A percentile compares a stretch with the other conserved stretches of the same genome.
phyloP scores from a whole-genome alignment of 495 filamentous ascomycete genomes.

The Trichoderma gamsii region DNA sequence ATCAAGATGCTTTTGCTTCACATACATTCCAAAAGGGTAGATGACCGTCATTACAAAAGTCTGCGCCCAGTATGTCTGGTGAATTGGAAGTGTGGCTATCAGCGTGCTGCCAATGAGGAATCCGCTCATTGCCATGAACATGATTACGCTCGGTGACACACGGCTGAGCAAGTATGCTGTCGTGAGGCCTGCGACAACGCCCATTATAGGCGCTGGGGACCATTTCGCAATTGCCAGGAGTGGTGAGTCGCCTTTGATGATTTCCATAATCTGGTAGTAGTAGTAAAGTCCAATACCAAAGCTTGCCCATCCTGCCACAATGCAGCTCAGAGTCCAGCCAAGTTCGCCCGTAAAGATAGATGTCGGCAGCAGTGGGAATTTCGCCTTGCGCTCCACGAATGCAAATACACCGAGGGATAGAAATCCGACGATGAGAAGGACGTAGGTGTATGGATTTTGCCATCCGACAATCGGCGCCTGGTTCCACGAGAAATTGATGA shows the following conservation, averaged over 20 bases:
- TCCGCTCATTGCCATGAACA: slow-evolving; percentile 43
- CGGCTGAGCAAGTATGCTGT: slow-evolving; percentile 42
- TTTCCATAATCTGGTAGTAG: slow-evolving; percentile 46
- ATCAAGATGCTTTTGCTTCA: background rate
- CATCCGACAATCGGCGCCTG: slow-evolving; percentile 56
- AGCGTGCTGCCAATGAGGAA: slow-evolving; percentile 43
- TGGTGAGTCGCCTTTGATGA: slow-evolving; percentile 37
- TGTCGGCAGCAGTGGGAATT: slow-evolving; percentile 50
- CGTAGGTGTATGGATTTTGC: slow-evolving; percentile 46
- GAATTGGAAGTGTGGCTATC: slow-evolving; percentile 41
- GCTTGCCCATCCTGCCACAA: slow-evolving; percentile 53
- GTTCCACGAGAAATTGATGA: slow-evolving; percentile 58
- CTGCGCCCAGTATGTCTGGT: slow-evolving; percentile 41
- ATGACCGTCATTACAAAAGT: slow-evolving; percentile 43
- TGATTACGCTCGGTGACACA: slow-evolving; percentile 40
- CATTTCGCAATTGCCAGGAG: slow-evolving; percentile 44
- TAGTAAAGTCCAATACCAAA: slow-evolving; percentile 61
- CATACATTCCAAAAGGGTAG: slow-evolving; percentile 47
- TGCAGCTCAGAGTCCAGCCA: slow-evolving; percentile 48
- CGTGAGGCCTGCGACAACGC: slow-evolving; percentile 42
- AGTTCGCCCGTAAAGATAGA: slow-evolving; percentile 43
- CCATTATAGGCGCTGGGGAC: slow-evolving; percentile 39
- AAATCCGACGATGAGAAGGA: slow-evolving; percentile 51
- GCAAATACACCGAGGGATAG: slow-evolving; percentile 46
- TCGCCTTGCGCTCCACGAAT: slow-evolving; percentile 41